Percentiles rank a stretch among this genome's conserved stretches.
Conservation (phyloP, 2,329 filamentous ascomycete species). For the Stenocarpella maydis region DNA sequence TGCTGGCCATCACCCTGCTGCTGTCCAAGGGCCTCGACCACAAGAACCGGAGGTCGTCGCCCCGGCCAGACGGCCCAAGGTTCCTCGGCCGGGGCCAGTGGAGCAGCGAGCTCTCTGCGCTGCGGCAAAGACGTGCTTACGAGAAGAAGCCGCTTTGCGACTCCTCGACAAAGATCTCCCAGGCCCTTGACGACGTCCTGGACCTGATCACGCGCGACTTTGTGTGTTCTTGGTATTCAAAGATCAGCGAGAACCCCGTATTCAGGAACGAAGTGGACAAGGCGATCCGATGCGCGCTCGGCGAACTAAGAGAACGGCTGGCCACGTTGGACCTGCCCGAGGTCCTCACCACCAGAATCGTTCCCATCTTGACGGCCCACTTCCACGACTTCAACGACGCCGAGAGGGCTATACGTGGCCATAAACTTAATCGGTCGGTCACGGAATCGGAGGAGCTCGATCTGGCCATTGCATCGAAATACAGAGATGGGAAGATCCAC, state of each 20-base stretch:
- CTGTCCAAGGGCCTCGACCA: constrained; percentile 63
- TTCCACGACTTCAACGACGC: constrained; percentile 91
- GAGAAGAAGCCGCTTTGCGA: constrained; percentile 75
- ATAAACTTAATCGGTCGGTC: constrained; percentile 85
- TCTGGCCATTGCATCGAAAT: constrained; percentile 93
- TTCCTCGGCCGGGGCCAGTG: constrained; percentile 73
- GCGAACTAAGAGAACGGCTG: constrained; percentile 75
- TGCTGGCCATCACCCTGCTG: constrained; percentile 67
- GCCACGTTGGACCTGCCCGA: constrained; percentile 84
- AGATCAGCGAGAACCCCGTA: constrained; percentile 80
- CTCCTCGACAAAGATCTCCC: constrained; percentile 78
- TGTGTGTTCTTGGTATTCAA: constrained; percentile 85
- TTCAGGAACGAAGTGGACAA: constrained; percentile 91
- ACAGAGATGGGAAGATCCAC: constrained; percentile 87
- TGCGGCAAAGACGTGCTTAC: constrained; percentile 74
- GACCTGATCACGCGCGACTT: constrained; percentile 83
- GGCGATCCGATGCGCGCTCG: constrained; percentile 76
- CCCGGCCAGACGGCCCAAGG: constrained; percentile 55
- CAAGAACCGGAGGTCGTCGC: constrained; percentile 49
- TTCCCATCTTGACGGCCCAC: constrained; percentile 88
- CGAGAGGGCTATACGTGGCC: constrained; percentile 85
- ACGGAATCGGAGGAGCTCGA: constrained; percentile 98
- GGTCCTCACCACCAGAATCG: constrained; percentile 79
- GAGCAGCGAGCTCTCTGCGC: constrained; percentile 72
- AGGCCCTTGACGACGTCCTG: constrained; percentile 81